Conservation (phyloP, 208 protist genomes). For the Trypanosoma rangeli region DNA sequence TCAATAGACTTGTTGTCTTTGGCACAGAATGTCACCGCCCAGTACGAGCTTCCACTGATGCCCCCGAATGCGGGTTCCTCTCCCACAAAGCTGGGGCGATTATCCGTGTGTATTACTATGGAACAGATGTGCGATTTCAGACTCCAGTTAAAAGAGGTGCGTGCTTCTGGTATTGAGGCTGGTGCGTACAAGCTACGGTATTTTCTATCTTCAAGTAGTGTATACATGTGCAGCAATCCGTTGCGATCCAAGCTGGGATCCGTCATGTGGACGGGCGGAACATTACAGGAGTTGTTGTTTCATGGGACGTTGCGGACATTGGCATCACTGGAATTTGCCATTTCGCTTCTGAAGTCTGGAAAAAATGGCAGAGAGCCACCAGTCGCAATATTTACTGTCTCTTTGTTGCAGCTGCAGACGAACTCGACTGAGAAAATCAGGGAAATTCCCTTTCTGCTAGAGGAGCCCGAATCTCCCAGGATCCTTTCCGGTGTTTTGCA, state of each 20-base stretch:
- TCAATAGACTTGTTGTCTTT: not conserved
- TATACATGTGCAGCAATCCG: not conserved
- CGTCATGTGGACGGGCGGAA: not conserved
- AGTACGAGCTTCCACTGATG: conserved; percentile 1
- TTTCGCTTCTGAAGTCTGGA: not conserved
- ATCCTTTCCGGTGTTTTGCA: not conserved
- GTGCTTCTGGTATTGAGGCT: conserved; percentile 8
- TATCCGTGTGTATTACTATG: conserved; percentile 14
- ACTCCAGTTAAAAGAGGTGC: conserved; percentile 5
- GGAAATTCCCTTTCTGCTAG: conserved; percentile 3
- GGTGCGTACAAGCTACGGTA: conserved; percentile 12
- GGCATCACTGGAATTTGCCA: not conserved
- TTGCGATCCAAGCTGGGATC: not conserved
- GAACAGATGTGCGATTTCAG: conserved; percentile 10
- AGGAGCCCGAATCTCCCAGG: not conserved
- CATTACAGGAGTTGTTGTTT: not conserved
- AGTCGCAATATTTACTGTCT: not conserved
- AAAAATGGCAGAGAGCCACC: not conserved
- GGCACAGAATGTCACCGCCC: not conserved
- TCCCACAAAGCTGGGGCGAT: not conserved
- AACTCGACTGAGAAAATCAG: not conserved
- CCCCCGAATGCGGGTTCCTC: not conserved
- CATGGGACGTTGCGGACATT: not conserved
- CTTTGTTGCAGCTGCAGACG: not conserved
- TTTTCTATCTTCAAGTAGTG: conserved; percentile 2